Base-by-base conservation (phyloP, 371 early-diverging fungal genomes). In the Scutellospora calospora region DNA sequence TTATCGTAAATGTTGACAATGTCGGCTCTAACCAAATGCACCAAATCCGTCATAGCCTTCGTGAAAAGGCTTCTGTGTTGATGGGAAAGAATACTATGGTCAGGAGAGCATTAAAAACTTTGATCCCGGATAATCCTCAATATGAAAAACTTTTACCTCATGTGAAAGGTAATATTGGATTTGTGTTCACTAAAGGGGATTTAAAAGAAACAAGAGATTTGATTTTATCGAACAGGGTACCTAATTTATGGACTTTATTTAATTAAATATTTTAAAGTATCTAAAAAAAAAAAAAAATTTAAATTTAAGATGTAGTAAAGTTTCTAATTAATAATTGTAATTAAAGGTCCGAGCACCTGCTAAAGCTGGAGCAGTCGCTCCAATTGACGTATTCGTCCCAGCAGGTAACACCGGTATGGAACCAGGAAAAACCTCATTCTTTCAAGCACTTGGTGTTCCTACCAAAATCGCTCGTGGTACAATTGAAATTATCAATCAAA, bases 1-100 rank as follows among this genome's bases (percentile, higher is more conserved):
- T 99, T 93, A 90, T 99, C 88, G 98, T 99, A 91, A 95, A 95
- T 84, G 98, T 99, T 83, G 98, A 99, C 94, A 99, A 99, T 93
- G 99, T 99, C 89, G 95, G 97, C 83, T 99, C 99, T 87, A 99
- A 97, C 94, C 99, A 99, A 93, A 98, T 99, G 97, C 99, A 99
- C 94, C 93, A 96, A 86, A 96, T 98, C 89, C 98, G 99, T 93
- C 89, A 92, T 85, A 88, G 93, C 79, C 94, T 99, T 87, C 96
- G 99, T 88, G 95, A 95, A 73, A 89, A 95, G 77, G 98, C 94
- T 83, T 95, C 92, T 86, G 94, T 99, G 76, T 93, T 99, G 63
- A 98, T 99, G 98, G 99, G 99, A 86, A 99, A 99, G 95, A 99
- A 99, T 97, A 99, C 99, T 88, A 98, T 98, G 95, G 98, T 99